phyloP scores from a whole-genome alignment of 495 filamentous ascomycete species.

The Podospora fimiseda region DNA sequence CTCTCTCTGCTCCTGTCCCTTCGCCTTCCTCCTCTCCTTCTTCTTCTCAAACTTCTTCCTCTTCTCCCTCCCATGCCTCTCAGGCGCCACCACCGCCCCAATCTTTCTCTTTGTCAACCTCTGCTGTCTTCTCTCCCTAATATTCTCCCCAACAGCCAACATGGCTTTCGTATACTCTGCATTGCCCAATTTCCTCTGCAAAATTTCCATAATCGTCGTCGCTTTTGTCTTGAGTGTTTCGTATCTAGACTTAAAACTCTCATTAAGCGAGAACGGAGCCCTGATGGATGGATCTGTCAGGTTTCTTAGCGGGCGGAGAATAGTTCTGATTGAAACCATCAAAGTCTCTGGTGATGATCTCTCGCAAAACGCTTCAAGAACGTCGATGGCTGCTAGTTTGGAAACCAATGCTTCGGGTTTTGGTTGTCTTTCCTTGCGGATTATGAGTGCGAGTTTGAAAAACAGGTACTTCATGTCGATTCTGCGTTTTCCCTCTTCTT shows the following conservation, averaged over 20 bases:
- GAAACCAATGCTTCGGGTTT: conserved; percentile 55
- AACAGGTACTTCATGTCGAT: conserved; percentile 63
- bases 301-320: conserved; percentile 77
- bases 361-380: conserved; percentile 56
- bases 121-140: conserved; percentile 62
- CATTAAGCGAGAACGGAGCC: conserved; percentile 57
- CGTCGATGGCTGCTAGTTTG: conserved; percentile 68
- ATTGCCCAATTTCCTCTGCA: conserved; percentile 83
- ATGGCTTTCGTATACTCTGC: conserved; percentile 65
- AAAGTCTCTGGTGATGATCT: conserved; percentile 54
- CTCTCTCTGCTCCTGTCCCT: conserved; percentile 59
- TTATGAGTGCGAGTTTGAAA: conserved; percentile 62
- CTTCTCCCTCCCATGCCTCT: conserved; percentile 72
- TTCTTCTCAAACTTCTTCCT: conserved; percentile 78
- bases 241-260: conserved; percentile 58
- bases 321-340: conserved; percentile 49
- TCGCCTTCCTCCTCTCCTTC: conserved; percentile 75
- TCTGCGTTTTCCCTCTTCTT: conserved; percentile 36
- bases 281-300: conserved; percentile 74
- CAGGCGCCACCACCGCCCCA: conserved; percentile 74
- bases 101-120: conserved; percentile 77
- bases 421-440: conserved; percentile 70
- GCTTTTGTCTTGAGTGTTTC: conserved; percentile 61
- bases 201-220: conserved; percentile 61
- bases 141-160: conserved; percentile 57